Evolutionary conservation across 208 protist genomes (phyloP), one percentile per base, ranked within the genome.

Genomic region (Crithidia brevicula): DNA sequence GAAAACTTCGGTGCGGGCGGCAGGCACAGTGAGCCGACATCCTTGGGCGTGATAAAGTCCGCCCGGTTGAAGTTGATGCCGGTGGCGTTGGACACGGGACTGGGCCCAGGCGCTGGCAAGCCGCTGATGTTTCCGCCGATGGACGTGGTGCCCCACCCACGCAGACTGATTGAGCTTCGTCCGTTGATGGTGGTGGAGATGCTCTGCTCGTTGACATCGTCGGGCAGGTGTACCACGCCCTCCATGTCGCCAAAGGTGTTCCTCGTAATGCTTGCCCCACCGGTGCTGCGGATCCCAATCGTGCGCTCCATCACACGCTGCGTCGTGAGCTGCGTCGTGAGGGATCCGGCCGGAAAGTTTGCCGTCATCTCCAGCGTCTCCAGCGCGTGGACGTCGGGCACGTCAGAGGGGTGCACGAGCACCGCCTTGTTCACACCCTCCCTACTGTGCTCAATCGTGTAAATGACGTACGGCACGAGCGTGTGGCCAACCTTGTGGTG

Each of bases 301-400:
- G 62, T 67, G 51, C 72, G 72, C 67, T 79, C 60, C 38, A 51
- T 65, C 22, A 47, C 72, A 16, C 72, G 72, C 65, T 72, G 72
- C 18, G 63, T 59, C 38, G 25, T 52, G 5, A 79, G 54, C 33
- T 81, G 79, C 42, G 61, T 57, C 6, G 79, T 81, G n/a, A 93
- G 72, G n/a, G 82, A 64, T 18, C 86, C 87, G 2, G 53, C 61
- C 0, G 87, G 87, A 10, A 93, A 74, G 67, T 96, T 93, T 2
- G 81, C 83, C 33, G 69, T 71, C 79, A 90, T 91, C 64, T 93
- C 87, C 8, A 96, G 51, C 50, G 70, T 81, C 67, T 96, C 85
- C 23, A 96, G 75, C 34, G 80, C 72, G 67, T 93, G 85, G 47
- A 77, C 61, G 36, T 88, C 81, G 3, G 79, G 42, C 60, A 93